Base-by-base conservation (phyloP, 225 moss, liverwort and hornwort species). In the Physcomitrellopsis africana region DNA sequence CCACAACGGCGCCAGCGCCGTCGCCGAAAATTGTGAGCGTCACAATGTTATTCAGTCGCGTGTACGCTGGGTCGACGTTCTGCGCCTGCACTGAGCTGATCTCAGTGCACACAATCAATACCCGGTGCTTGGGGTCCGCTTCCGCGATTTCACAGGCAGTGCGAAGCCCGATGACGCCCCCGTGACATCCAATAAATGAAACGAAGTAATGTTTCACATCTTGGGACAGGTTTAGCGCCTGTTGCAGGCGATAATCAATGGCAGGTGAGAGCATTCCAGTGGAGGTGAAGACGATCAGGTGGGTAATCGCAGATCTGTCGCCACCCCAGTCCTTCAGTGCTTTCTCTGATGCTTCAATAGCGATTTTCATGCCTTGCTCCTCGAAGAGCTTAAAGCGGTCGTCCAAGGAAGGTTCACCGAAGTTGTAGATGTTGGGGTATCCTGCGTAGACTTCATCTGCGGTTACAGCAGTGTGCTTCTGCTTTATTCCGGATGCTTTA, bases 21-120 rank as follows among this genome's bases (percentile, higher is more conserved):
- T 81, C 81, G 53, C 81, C 81, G 27, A 81, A 81, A 45, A 81
- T 81, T 20, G 77, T 81, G 26, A 77, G 18, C 1, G 81, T 81
- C 23, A 81, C 81, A 10, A 81, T 66, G 17, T 81, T 81, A 11
- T 81, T 81, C 12, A 81, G 77, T 3, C 81, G 72, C 20, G 67
- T 63, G 45, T 67, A 77, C 5, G 19, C 54, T 1, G 77, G 81
- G 49, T 81, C 81, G 18, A 81, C 63, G 54, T 81, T 81, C 67
- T 81, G 81, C 1, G 13, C 68, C 29, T 81, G 81, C 9, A 72
- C 61, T 20, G 77, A 77, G 46, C 54, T 72, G 53, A 81, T 2
- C 23, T 81, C 81, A 2, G 48, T 47, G 51, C 67, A 77, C 3
- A 81, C 81, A 1, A 77, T 51, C 2, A 81, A 72, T 0, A 81